These are phyloP conservation scores for Anethum foeniculum DNA, from an alignment of 140 eudicot species.

Conservation along the genomic window DNA sequence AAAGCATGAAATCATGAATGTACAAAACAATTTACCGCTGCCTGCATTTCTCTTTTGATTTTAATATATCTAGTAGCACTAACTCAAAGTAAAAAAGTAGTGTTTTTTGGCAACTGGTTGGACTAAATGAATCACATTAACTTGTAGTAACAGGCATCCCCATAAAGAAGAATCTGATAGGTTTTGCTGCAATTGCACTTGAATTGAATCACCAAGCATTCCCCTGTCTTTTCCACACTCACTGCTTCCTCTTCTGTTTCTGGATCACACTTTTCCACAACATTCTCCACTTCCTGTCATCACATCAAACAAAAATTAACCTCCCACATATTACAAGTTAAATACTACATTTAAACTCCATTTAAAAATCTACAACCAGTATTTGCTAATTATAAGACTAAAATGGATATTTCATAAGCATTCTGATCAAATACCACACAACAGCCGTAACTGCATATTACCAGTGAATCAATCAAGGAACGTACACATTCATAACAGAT, in stretches of 20 bases:
- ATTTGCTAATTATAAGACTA: background rate
- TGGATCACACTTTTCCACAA: conserved; percentile 1
- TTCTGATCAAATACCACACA: background rate
- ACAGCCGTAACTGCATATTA: background rate
- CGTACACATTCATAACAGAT: background rate
- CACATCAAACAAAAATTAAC: background rate
- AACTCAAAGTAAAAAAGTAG: background rate
- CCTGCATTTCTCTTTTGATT: background rate
- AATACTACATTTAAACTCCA: background rate
- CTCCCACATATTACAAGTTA: background rate
- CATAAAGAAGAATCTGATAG: conserved; percentile 23
- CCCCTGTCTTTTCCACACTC: conserved; percentile 25
- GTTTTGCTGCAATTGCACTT: conserved; percentile 30
- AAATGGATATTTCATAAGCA: background rate
- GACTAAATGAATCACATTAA: conserved; percentile 1
- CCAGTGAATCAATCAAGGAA: background rate
- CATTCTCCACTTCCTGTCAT: background rate
- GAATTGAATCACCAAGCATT: conserved; percentile 20
- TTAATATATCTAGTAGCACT: background rate
- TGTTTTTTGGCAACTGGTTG: background rate
- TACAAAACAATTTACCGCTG: background rate
- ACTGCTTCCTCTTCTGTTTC: conserved; percentile 21
- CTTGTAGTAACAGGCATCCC: conserved; percentile 11
- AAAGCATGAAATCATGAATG: conserved; percentile 1
- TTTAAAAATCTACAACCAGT: background rate